Conservation (phyloP, 164 flowering plant species). For the Dillenia suffruticosa region DNA sequence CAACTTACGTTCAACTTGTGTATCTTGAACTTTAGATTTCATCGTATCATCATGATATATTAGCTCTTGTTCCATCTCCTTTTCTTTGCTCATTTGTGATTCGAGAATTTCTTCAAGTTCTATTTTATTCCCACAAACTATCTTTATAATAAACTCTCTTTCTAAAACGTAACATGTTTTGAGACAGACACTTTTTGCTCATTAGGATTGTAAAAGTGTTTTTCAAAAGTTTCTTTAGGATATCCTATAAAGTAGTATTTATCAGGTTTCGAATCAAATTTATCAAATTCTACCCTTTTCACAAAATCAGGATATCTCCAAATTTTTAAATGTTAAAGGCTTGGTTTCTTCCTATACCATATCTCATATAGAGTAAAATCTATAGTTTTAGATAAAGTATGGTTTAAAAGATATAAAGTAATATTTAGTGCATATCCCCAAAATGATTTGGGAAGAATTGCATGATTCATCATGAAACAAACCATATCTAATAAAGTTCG, state of each 20-base stretch:
- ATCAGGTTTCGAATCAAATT: neutral
- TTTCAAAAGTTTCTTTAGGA: neutral
- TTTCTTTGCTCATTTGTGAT: too few species aligned
- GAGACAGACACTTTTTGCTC: neutral
- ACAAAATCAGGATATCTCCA: neutral
- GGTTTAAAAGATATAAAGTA: neutral
- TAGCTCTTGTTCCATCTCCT: neutral
- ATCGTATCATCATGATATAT: neutral
- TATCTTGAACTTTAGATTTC: neutral
- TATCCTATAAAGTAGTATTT: conserved; percentile 4
- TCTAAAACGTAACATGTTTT: too few species aligned
- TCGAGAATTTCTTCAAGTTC: conserved; percentile 1
- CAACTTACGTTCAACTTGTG: neutral
- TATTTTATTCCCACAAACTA: neutral
- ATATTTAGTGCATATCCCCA: neutral
- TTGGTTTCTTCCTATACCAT: neutral
- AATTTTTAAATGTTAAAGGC: neutral
- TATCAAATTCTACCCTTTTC: neutral
- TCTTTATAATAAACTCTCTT: neutral
- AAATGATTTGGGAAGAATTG: neutral
- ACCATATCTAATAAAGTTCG: neutral
- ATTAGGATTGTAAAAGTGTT: neutral
- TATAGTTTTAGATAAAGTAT: neutral
- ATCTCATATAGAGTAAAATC: neutral
- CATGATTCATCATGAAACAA: neutral